Conservation (phyloP, 1,139 yeast genomes). For the Blastobotrys buckinghamii region DNA sequence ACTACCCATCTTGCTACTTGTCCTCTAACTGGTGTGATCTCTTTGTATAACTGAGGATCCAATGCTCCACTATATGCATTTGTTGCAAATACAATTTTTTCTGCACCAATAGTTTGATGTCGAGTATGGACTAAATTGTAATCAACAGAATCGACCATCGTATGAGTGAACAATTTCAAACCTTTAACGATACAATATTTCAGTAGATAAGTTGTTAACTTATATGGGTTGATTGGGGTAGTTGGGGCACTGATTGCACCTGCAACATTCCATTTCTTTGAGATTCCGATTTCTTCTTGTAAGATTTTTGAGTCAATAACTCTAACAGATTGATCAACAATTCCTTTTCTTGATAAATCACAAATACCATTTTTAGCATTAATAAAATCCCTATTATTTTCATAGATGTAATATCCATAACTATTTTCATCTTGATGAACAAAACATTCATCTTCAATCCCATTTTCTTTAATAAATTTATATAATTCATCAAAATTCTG, state of each 20-base stretch:
- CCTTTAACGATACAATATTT: slow-evolving; percentile 31
- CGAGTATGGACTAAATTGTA: slow-evolving; percentile 29
- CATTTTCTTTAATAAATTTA: slow-evolving; percentile 27
- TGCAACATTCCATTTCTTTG: slow-evolving; percentile 8
- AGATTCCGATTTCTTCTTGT: slow-evolving; percentile 19
- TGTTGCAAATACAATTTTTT: slow-evolving; percentile 38
- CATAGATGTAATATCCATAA: slow-evolving; percentile 33
- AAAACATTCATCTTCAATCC: slow-evolving; percentile 29
- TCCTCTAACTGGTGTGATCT: slow-evolving; percentile 25
- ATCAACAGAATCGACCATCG: slow-evolving; percentile 31
- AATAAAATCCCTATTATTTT: slow-evolving; percentile 18
- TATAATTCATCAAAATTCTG: slow-evolving; percentile 22
- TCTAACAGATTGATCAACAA: slow-evolving; percentile 7
- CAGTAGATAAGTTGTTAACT: slow-evolving; percentile 33
- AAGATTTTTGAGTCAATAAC: slow-evolving; percentile 7
- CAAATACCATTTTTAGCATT: slow-evolving; percentile 17
- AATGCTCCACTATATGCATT: slow-evolving; percentile 38
- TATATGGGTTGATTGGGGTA: slow-evolving; percentile 41
- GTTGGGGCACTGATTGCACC: slow-evolving; percentile 38
- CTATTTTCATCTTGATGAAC: slow-evolving; percentile 26
- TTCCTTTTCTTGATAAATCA: slow-evolving; percentile 15
- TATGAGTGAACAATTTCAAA: slow-evolving; percentile 38
- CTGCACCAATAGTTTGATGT: slow-evolving; percentile 32
- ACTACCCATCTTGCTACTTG: slow-evolving; percentile 21
- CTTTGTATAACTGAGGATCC: neutral